Evolutionary conservation across 495 filamentous ascomycete genomes (phyloP).

Genomic region (Penicillium daleae): DNA sequence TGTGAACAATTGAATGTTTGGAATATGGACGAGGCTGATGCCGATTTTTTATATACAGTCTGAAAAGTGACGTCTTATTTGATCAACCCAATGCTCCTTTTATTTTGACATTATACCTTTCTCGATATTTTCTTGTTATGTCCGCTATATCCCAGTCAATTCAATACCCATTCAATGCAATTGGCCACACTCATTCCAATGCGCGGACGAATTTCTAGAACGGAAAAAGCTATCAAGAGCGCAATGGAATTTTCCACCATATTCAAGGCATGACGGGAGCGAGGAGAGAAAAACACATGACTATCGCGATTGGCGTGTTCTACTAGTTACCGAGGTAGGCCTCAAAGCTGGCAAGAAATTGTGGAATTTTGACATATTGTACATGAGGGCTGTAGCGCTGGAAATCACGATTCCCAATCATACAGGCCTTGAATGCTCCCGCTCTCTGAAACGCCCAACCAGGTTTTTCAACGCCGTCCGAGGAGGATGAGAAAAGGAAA

Average conservation of each 20-base stretch:
- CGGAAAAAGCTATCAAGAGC: background rate
- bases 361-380: slow-evolving; percentile 33
- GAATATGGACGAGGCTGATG: background rate
- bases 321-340: background rate
- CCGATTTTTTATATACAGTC: background rate
- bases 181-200: background rate
- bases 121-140: background rate
- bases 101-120: background rate
- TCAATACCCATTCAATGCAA: background rate
- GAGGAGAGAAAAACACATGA: background rate
- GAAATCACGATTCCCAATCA: slow-evolving; percentile 27
- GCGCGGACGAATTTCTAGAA: background rate
- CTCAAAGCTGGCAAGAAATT: slow-evolving; percentile 14
- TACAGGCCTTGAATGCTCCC: slow-evolving; percentile 23
- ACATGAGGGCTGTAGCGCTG: slow-evolving; percentile 31
- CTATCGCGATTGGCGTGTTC: slow-evolving; percentile 1
- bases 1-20: background rate
- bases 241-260: background rate
- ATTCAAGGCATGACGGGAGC: background rate
- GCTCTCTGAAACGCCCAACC: slow-evolving; percentile 23
- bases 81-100: background rate
- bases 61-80: background rate
- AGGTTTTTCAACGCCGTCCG: slow-evolving; percentile 24
- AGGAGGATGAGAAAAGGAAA: slow-evolving; percentile 1
- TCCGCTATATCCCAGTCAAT: background rate